phyloP scores from a whole-genome alignment of 352 stramenopile genomes.

The Globisporangium emineosum region DNA sequence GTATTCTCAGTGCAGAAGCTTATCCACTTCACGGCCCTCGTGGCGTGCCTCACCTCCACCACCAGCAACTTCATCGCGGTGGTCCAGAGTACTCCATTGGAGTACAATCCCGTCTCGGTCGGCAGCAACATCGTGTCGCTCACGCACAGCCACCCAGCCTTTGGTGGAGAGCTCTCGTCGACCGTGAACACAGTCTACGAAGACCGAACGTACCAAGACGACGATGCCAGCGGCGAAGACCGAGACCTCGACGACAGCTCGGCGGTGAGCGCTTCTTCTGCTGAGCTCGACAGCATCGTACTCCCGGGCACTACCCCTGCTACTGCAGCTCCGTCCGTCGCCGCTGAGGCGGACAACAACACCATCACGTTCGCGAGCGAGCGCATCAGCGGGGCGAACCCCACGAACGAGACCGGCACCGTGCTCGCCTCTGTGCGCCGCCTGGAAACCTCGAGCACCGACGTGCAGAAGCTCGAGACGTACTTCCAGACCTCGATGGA shows the following conservation, averaged over 20 bases:
- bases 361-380: conserved; percentile 12
- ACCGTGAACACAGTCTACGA: conserved; percentile 21
- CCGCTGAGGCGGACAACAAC: conserved; percentile 4
- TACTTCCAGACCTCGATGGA: conserved; percentile 35
- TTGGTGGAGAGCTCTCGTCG: conserved; percentile 17
- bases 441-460: conserved; percentile 27
- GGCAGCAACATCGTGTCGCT: conserved; percentile 24
- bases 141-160: conserved; percentile 39
- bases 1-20: conserved; percentile 10
- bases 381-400: conserved; percentile 7
- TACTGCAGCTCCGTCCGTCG: neutral
- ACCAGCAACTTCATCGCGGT: neutral
- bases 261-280: neutral
- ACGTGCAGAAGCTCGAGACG: conserved; percentile 33
- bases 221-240: conserved; percentile 5
- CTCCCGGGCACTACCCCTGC: neutral
- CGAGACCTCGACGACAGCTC: neutral
- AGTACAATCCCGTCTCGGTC: conserved; percentile 28
- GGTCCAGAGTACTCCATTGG: conserved; percentile 15
- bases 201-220: conserved; percentile 22
- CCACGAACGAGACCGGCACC: neutral
- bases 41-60: conserved; percentile 12
- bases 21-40: conserved; percentile 11
- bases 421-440: conserved; percentile 11
- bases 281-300: neutral